Conservation (phyloP, 352 stramenopile genomes). For the Paralagenidium karlingii region DNA sequence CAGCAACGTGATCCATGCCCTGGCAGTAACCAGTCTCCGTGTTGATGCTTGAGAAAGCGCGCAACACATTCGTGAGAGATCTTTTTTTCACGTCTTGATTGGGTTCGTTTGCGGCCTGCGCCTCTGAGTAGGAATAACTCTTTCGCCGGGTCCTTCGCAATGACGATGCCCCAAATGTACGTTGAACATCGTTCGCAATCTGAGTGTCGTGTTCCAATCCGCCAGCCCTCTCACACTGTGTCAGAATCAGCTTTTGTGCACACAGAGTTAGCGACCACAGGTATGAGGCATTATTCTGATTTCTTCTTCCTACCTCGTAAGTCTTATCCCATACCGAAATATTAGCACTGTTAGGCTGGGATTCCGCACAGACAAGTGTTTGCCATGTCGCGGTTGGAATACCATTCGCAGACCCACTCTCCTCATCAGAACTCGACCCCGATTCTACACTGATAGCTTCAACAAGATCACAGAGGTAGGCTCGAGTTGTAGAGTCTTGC, state of each 20-base stretch:
- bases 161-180: constrained; percentile 52
- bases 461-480: constrained; percentile 38
- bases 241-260: too few relatives aligned
- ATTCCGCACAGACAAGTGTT: too few relatives aligned
- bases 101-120: constrained; percentile 1
- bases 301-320: too few relatives aligned
- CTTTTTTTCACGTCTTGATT: constrained; percentile 18
- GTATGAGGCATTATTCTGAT: too few relatives aligned
- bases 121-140: constrained; percentile 7
- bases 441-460: constrained; percentile 24
- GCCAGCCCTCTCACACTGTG: constrained; percentile 16
- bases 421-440: too few relatives aligned
- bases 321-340: too few relatives aligned
- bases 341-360: too few relatives aligned
- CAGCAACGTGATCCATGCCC: constrained; percentile 58
- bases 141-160: constrained; percentile 18
- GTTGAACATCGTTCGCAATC: constrained; percentile 49
- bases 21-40: constrained; percentile 65
- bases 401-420: too few relatives aligned
- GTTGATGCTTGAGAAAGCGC: constrained; percentile 49
- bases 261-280: too few relatives aligned
- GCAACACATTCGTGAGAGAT: constrained; percentile 43
- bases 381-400: too few relatives aligned
- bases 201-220: constrained; percentile 43
- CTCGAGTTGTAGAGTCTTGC: constrained; percentile 22